Conservation (phyloP, 805 yeast species). For the Lipomyces mesembrius region DNA sequence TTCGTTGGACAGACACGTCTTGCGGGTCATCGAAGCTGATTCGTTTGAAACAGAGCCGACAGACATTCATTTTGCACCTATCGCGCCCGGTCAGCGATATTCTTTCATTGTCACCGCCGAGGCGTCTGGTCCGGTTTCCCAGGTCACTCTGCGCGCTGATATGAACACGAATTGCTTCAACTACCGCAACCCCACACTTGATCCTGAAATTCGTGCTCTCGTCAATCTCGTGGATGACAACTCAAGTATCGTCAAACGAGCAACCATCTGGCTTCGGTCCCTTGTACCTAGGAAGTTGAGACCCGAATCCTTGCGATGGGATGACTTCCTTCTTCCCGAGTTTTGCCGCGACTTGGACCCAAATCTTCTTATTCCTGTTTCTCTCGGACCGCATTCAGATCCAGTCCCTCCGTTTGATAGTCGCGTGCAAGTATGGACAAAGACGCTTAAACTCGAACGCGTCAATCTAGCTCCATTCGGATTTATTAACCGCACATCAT, state of each 20-base stretch:
- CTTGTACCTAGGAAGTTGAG: not conserved
- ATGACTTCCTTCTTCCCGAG: slow-evolving; percentile 16
- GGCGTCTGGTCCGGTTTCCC: slow-evolving; percentile 3
- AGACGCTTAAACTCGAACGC: slow-evolving; percentile 27
- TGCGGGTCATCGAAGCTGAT: slow-evolving; percentile 31
- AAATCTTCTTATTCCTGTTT: slow-evolving; percentile 12
- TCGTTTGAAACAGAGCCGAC: slow-evolving; percentile 22
- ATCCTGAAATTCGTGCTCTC: slow-evolving; percentile 19
- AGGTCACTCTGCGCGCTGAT: slow-evolving; percentile 21
- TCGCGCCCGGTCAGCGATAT: slow-evolving; percentile 34
- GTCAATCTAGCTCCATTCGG: slow-evolving; percentile 44
- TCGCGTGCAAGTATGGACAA: slow-evolving; percentile 15
- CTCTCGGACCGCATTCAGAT: not conserved
- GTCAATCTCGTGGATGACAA: slow-evolving; percentile 1
- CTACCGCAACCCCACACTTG: slow-evolving; percentile 17
- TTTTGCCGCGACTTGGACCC: slow-evolving; percentile 24
- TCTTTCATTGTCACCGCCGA: slow-evolving; percentile 24
- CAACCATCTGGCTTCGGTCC: not conserved
- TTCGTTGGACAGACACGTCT: slow-evolving; percentile 27
- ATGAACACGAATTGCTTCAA: slow-evolving; percentile 31
- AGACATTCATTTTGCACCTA: slow-evolving; percentile 14
- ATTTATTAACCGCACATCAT: slow-evolving; percentile 43
- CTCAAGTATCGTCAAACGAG: not conserved
- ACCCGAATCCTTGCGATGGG: slow-evolving; percentile 14
- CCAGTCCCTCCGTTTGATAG: slow-evolving; percentile 16